Evolutionary conservation across 345 rosid genomes (phyloP), one percentile per base, ranked within the genome.

Genomic region (Excoecaria cochinchinensis): DNA sequence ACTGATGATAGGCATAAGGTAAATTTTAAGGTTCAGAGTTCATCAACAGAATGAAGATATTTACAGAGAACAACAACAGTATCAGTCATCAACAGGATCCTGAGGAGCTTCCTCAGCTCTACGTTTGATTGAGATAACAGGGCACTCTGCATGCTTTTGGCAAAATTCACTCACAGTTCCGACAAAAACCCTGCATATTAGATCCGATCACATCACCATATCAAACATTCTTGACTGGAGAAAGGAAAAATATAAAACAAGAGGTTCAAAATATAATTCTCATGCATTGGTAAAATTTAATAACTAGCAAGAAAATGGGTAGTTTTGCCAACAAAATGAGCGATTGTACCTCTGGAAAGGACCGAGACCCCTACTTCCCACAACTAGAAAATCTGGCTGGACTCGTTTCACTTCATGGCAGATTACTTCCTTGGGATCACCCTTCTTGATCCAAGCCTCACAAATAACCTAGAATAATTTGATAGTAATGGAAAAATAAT

Each of bases 111-210:
- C 93, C 44, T 86, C 92, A 52, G 90, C 89, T 0, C 78, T 84
- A 73, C 99, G 97, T 82, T 95, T 95, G 86, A 95, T 95, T 14
- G 86, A 81, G 76, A 95, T 79, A 17, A 91, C 95, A 15, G 99
- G 99, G 80, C 97, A 91, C 70, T 93, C 98, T 1, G 97, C 97
- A 81, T 95, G 98, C 93, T 95, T 95, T 81, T 84, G 92, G 47
- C 97, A 91, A 53, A 95, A 93, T 71, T 95, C 99, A 67, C 99
- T 95, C 73, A 95, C 98, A 0, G 97, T 93, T 46, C 99, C 97
- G 51, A 93, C 95, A 82, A 95, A 93, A 17, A 95, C 98, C 88
- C 99, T 95, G 91, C 81, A 77, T 66, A 68, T 62, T 67, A 6
- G 19, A 44, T 44, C 10, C 10, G 10, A 44, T 44, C 7, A 73